phyloP scores from a whole-genome alignment of 768 basidiomycete species.

The Melanogaster broomeanus region DNA sequence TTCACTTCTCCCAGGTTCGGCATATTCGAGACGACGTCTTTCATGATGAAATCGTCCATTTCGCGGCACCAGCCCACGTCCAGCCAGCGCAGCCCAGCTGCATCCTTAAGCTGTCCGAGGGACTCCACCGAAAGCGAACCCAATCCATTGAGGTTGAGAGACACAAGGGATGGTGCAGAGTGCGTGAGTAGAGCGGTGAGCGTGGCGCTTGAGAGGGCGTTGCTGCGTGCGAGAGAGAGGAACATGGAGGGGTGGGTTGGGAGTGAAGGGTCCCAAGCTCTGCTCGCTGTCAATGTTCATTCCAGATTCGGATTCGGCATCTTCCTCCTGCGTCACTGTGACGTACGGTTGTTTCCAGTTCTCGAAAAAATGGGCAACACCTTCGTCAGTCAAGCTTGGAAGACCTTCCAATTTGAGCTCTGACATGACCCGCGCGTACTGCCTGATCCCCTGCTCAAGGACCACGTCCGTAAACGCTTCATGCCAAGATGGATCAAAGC shows the following conservation, averaged over 20 bases:
- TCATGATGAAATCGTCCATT: conserved; percentile 81
- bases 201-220: conserved; percentile 50
- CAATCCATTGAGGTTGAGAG: conserved; percentile 79
- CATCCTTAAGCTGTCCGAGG: conserved; percentile 39
- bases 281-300: conserved; percentile 21
- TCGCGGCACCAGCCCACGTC: conserved; percentile 87
- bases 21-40: conserved; percentile 57
- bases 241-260: conserved; percentile 49
- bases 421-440: conserved; percentile 47
- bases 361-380: conserved; percentile 68
- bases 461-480: conserved; percentile 58
- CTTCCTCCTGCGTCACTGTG: conserved; percentile 8
- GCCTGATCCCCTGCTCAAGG: conserved; percentile 59
- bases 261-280: conserved; percentile 6
- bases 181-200: conserved; percentile 67
- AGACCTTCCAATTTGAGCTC: conserved; percentile 57
- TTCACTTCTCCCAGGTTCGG: conserved; percentile 44
- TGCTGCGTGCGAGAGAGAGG: conserved; percentile 68
- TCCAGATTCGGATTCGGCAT: conserved; percentile 6
- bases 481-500: conserved; percentile 76
- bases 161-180: conserved; percentile 57
- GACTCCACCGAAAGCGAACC: conserved; percentile 56
- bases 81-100: conserved; percentile 50
- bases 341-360: conserved; percentile 41
- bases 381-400: conserved; percentile 66